Percentiles rank a stretch among this genome's conserved stretches.
phyloP scores from a whole-genome alignment of 176 grass and related monocot genomes.

The Elaeis guineensis region DNA sequence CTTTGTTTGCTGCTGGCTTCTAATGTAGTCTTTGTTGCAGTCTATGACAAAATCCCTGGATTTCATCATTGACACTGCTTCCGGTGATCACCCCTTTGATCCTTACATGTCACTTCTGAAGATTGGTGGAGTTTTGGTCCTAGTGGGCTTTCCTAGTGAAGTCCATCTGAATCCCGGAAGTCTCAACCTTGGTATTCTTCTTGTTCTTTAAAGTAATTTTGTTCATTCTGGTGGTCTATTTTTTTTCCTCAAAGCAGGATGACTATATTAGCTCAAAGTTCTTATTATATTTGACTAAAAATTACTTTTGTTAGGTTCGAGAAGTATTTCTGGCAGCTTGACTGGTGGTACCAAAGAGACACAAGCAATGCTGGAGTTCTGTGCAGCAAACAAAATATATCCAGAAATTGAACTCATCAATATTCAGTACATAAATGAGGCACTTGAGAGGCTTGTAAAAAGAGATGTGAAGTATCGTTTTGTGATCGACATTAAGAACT shows the following conservation, averaged over 20 bases:
- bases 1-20: neutral
- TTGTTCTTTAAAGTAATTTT: neutral
- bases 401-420: conserved; percentile 19
- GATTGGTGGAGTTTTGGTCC: conserved; percentile 47
- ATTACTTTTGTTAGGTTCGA: conserved; percentile 8
- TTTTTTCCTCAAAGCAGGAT: neutral
- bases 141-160: conserved; percentile 58
- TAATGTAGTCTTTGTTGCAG: conserved; percentile 24
- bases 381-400: conserved; percentile 18
- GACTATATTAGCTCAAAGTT: no score
- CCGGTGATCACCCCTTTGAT: conserved; percentile 78
- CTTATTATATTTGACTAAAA: neutral
- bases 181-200: conserved; percentile 46
- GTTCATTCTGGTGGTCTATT: neutral
- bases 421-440: conserved; percentile 22
- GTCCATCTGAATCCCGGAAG: conserved; percentile 46
- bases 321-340: conserved; percentile 16
- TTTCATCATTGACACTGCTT: conserved; percentile 68
- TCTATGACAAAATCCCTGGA: conserved; percentile 48
- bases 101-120: conserved; percentile 65
- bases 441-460: neutral
- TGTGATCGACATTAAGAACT: no score
- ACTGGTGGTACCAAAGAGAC: conserved; percentile 17
- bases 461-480: no score
- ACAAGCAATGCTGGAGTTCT: conserved; percentile 24